Base-by-base conservation (phyloP, 805 yeast genomes). In the Ogataea salicorniae region DNA sequence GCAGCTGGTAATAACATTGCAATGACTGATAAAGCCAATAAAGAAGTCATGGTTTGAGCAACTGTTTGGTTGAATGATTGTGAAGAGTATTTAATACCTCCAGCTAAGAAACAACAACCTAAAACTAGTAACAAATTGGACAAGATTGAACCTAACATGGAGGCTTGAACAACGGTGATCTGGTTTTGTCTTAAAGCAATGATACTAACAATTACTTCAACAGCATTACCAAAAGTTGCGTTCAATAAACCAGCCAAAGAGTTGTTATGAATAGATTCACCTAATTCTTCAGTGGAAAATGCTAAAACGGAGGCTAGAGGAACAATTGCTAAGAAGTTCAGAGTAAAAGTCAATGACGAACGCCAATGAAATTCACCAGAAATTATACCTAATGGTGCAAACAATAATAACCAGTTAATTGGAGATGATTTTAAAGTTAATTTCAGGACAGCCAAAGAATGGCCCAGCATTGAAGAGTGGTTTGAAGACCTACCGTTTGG, bases 141-240 rank as follows among this genome's bases (percentile, higher is more conserved):
- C 48, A 94, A 73, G 51, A 94, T 87, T 45, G 95, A 85, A 33
- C 99, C 99, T 48, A 94, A 77, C 98, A 94, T 92, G 18, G 96
- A 87, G 2, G 98, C 96, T 69, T 94, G 98, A 29, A 94, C 98
- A 60, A 94, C 91, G 53, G 96, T 77, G 44, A 94, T 81, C 68
- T 94, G 97, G 56, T 88, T 87, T 39, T 87, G 84, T 56, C 70
- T 74, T 59, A 94, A 74, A 1, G 99, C 99, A 56, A 94, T 89
- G 26, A 94, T 73, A 1, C 96, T 87, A 34, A 94, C 98, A 66
- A 94, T 94, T 50, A 94, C 80, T 70, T 94, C 99, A 20, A 94
- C 97, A 2, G 98, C 98, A 66, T 94, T 94, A 49, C 99, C 99
- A 64, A 94, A 88, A 9, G 98, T 91, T 2, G 99, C 99, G 69